A percentile compares a stretch with the other conserved stretches of the same genome.
Evolutionary conservation across 345 rosid genomes (phyloP).

Genomic region (Camelina neglecta): DNA sequence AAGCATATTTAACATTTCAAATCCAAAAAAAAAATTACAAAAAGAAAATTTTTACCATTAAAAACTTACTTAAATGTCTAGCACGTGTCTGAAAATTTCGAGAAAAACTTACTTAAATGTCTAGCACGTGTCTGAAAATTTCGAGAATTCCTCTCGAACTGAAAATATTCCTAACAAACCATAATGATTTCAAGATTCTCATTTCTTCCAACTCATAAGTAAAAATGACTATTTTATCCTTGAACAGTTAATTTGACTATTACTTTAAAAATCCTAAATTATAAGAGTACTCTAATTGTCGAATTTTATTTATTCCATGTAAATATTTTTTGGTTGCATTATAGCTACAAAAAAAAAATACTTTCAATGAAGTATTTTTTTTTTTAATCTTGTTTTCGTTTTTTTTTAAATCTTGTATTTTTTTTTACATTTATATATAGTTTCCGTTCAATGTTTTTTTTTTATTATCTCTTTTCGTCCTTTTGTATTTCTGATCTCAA

Average conservation of each 20-base stretch:
- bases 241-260: background rate
- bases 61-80: background rate
- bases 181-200: background rate
- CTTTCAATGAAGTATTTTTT: background rate
- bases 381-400: background rate
- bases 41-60: background rate
- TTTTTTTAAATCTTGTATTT: too few relatives aligned
- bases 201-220: background rate
- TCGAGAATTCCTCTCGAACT: background rate
- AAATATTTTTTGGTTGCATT: background rate
- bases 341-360: background rate
- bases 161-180: background rate
- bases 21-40: background rate
- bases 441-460: background rate
- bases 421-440: background rate
- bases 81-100: background rate
- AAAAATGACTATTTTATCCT: background rate
- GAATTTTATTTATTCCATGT: background rate
- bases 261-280: background rate
- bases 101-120: too few relatives aligned
- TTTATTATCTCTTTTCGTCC: too few relatives aligned
- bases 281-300: background rate
- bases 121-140: too few relatives aligned
- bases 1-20: background rate
- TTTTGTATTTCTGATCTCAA: background rate